Base-by-base conservation (phyloP, 169 alveolate genomes). In the Plasmodium vinckei region DNA sequence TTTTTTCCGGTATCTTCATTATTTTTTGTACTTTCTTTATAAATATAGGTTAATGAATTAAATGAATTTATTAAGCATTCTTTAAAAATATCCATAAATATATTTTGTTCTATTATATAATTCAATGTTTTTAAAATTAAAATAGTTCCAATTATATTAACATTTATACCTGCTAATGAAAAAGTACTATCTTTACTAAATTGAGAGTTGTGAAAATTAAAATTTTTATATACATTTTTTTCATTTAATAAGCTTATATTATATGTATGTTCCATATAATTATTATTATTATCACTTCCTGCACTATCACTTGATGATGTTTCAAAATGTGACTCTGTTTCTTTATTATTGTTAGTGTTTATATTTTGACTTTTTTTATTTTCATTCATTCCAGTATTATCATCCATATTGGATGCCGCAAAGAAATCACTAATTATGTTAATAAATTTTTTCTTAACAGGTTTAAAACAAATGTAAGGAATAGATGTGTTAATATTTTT, bases 131-230 rank as follows among this genome's bases (percentile, higher is more conserved):
- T 86, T 73, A 86, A 59, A 59, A 86, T 86, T 63, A 86, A 39
- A 12, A 86, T 86, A 42, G 91, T 69, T 21, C 91, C 91, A 23
- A 86, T 86, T 15, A 86, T 71, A 39, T 86, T 86, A n/a, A 86
- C 42, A 72, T 86, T 75, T 63, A 86, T 23, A 23, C 91, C 91
- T 9, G 68, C 12, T 17, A 86, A 53, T 12, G 63, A 39, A 33
- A 69, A 69, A 13, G 9, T 70, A 0, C 75, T 57, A 64, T 70
- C 79, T 73, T 69, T 86, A 53, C 71, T 71, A 65, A 42, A 86
- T 70, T 44, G 42, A 49, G 9, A 12, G 19, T 72, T 33, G 44
- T 19, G 33, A 63, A 86, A 86, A 51, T 61, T 57, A 51, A 86
- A 86, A 0, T 63, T 21, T 72, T 57, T 86, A 53, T 86, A 86